A percentile compares a stretch with the other conserved stretches of the same genome.
These are phyloP conservation scores for Chlorencoelia australis DNA, from an alignment of 2,329 filamentous ascomycete species.

Conservation along the genomic window DNA sequence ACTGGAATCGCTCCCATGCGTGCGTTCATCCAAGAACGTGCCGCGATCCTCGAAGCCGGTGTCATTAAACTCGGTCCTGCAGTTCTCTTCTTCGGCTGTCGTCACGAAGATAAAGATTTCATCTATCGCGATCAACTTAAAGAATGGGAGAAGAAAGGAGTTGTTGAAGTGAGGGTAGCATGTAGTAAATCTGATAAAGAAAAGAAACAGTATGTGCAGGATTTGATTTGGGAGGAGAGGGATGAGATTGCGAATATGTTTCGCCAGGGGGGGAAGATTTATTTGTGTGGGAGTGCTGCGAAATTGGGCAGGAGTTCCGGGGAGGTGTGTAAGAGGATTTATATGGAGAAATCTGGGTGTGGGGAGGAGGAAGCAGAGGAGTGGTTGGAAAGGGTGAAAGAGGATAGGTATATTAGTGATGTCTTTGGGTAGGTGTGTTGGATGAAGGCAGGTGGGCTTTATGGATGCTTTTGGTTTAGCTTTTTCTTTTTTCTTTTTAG, in stretches of 20 bases:
- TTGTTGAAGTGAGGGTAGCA: slow-evolving; percentile 6
- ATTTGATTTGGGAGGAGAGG: slow-evolving; percentile 10
- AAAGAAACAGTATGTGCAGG: slow-evolving; percentile 7
- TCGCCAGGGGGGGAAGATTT: slow-evolving; percentile 8
- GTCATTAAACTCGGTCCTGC: slow-evolving; percentile 16
- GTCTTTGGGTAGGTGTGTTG: too few relatives aligned
- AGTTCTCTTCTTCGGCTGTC: slow-evolving; percentile 40
- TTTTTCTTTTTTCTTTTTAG: too few relatives aligned
- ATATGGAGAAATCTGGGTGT: background rate
- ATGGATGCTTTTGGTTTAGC: too few relatives aligned
- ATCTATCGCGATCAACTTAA: slow-evolving; percentile 33
- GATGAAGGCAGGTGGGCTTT: too few relatives aligned
- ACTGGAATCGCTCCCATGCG: slow-evolving; percentile 26
- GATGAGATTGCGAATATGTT: slow-evolving; percentile 6
- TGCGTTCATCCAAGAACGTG: slow-evolving; percentile 25
- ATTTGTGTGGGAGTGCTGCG: slow-evolving; percentile 7
- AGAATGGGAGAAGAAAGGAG: slow-evolving; percentile 14
- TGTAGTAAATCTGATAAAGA: slow-evolving; percentile 3
- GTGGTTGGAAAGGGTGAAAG: slow-evolving; percentile 7
- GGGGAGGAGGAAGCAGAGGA: slow-evolving; percentile 8
- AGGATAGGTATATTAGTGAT: slow-evolving; percentile 10
- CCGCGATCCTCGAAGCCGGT: slow-evolving; percentile 3
- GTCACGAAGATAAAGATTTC: slow-evolving; percentile 31
- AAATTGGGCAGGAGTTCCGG: slow-evolving; percentile 5
- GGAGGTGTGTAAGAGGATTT: slow-evolving; percentile 9